Evolutionary conservation across 2,329 filamentous ascomycete species (phyloP).

Genomic region (Pseudogymnoascus sp.): DNA sequence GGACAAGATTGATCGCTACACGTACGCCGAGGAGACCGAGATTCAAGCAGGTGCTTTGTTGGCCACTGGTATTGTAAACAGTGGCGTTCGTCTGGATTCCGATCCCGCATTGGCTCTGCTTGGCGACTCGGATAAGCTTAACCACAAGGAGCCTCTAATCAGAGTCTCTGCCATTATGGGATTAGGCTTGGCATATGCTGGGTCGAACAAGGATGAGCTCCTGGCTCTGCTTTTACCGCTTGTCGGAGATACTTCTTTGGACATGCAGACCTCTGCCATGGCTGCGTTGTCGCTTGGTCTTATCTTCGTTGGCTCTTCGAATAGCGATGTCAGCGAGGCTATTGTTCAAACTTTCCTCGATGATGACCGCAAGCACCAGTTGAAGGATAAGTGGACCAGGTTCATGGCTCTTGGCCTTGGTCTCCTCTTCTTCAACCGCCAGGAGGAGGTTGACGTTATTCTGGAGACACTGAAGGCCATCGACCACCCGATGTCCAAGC

Average conservation of each 20-base stretch:
- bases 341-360: conserved; percentile 91
- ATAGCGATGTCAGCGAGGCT: conserved; percentile 82
- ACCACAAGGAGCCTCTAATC: conserved; percentile 68
- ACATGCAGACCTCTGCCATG: conserved; percentile 96
- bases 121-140: conserved; percentile 68
- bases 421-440: conserved; percentile 87
- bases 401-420: conserved; percentile 93
- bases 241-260: conserved; percentile 70
- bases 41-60: conserved; percentile 88
- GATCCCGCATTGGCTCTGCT: conserved; percentile 86
- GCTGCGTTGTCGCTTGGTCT: conserved; percentile 84
- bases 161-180: conserved; percentile 89
- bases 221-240: conserved; percentile 78
- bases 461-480: conserved; percentile 94
- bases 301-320: conserved; percentile 85
- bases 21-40: conserved; percentile 70
- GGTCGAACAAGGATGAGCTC: conserved; percentile 85
- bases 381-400: conserved; percentile 97
- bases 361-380: conserved; percentile 78
- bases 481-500: conserved; percentile 92
- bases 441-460: conserved; percentile 98
- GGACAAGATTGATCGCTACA: conserved; percentile 91
- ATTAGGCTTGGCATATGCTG: conserved; percentile 86
- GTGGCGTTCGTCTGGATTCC: conserved; percentile 78
- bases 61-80: conserved; percentile 92